Base-by-base conservation (phyloP, 176 grass and related monocot genomes). In the Leersia perrieri region DNA sequence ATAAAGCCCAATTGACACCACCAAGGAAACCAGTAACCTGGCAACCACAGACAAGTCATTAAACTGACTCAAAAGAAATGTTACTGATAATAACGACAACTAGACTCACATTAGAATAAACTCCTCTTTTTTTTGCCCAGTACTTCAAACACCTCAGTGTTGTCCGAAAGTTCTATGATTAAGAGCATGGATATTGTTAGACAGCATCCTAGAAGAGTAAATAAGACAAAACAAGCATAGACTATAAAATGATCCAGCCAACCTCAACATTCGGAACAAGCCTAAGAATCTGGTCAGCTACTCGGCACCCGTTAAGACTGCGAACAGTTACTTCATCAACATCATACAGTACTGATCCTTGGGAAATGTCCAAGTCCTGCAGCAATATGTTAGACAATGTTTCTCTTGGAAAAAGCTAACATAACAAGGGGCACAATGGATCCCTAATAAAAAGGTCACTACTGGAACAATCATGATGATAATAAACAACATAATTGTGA, bases 251-350 rank as follows among this genome's bases (percentile, higher is more conserved):
- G 25, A 45, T 68, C 23, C 4, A 76, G 44, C 29, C 65, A 93
- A 93, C 97, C 91, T 93, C 81, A 61, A 93, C 62, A 88, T 99
- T 89, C 18, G 97, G 97, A 82, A 99, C 97, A 78, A 96, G 93
- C 44, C 88, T 89, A 85, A 99, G 89, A 86, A 99, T 99, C 81
- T 90, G 92, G 73, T 99, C 97, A 7, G 90, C 97, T 42, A 91
- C 97, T 78, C 97, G 92, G 74, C 97, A 99, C 30, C 97, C 97
- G 86, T 95, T 99, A 73, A 99, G 92, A 90, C 97, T 99, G 74
- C 89, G 88, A 57, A 95, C 90, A 36, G 93, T 99, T 74, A 87
- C 93, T 82, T 99, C 97, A 80, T 99, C 97, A 45, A 90, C 66
- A 53, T 94, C 67, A 79, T 88, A 96, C 75, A 99, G 97, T 23